A percentile compares a stretch with the other conserved stretches of the same genome.
phyloP scores from a whole-genome alignment of 306 rosid species.

The Gastrolobium villosum region DNA sequence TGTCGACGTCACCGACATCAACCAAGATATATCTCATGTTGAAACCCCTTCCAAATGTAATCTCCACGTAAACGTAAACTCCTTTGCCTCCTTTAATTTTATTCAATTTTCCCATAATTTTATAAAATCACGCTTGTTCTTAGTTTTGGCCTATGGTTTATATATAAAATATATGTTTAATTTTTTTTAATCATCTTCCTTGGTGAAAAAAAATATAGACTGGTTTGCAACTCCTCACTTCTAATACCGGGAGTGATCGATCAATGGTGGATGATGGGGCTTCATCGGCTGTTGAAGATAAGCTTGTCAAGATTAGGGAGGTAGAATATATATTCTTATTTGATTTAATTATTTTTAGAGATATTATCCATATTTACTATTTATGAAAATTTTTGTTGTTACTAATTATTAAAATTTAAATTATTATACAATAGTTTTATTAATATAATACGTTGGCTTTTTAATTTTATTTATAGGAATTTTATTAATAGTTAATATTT shows the following conservation, averaged over 20 bases:
- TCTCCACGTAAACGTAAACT: conserved; percentile 62
- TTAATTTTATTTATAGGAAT: background rate
- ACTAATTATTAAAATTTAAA: background rate
- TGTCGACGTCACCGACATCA: conserved; percentile 31
- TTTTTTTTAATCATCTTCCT: background rate
- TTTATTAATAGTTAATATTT: background rate
- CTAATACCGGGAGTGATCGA: conserved; percentile 67
- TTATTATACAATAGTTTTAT: background rate
- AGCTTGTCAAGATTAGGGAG: conserved; percentile 59
- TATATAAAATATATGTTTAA: background rate
- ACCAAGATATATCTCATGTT: conserved; percentile 52
- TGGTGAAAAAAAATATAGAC: conserved; percentile 50
- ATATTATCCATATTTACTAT: background rate
- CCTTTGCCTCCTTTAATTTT: background rate
- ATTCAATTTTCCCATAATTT: background rate
- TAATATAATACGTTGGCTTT: background rate
- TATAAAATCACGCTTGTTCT: background rate
- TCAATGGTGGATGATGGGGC: conserved; percentile 74
- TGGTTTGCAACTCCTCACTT: conserved; percentile 69
- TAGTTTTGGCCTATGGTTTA: too few relatives aligned
- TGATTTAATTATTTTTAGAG: background rate
- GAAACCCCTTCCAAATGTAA: conserved; percentile 28
- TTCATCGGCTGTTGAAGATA: conserved; percentile 64
- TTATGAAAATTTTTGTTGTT: background rate
- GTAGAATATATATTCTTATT: conserved; percentile 36